These are phyloP conservation scores for Arthrobotrys conoides DNA, from an alignment of 2,329 filamentous ascomycete genomes.

Conservation along the genomic window DNA sequence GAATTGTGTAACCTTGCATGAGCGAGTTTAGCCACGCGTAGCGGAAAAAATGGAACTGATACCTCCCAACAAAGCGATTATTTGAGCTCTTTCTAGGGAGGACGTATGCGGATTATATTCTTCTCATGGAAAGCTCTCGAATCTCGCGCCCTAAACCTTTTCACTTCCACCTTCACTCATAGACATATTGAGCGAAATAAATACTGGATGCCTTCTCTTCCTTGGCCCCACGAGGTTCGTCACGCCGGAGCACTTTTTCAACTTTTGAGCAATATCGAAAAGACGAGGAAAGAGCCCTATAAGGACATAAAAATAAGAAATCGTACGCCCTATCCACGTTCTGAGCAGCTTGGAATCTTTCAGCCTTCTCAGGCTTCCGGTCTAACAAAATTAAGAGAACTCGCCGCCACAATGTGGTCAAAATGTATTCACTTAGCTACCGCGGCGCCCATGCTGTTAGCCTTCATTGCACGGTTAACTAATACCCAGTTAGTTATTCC, in stretches of 20 bases:
- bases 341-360: neutral
- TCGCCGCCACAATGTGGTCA: slow-evolving; percentile 24
- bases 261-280: slow-evolving; percentile 52
- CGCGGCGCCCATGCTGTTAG: slow-evolving; percentile 10
- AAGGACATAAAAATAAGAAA: no score
- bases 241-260: slow-evolving; percentile 13
- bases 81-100: no score
- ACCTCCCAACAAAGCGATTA: no score
- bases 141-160: no score
- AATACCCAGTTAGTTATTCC: slow-evolving; percentile 46
- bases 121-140: no score
- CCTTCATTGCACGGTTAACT: neutral
- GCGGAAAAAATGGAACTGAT: no score
- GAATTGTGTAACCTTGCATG: no score
- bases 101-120: no score
- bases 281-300: slow-evolving; percentile 3
- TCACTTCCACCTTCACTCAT: no score
- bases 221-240: neutral
- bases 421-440: slow-evolving; percentile 14
- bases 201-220: no score
- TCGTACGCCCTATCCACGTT: slow-evolving; percentile 1
- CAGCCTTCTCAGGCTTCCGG: slow-evolving; percentile 12
- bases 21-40: no score
- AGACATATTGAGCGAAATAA: no score
- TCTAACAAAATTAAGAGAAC: neutral